Conservation (phyloP, 1,139 yeast genomes). For the Geotrichum europaeum region DNA sequence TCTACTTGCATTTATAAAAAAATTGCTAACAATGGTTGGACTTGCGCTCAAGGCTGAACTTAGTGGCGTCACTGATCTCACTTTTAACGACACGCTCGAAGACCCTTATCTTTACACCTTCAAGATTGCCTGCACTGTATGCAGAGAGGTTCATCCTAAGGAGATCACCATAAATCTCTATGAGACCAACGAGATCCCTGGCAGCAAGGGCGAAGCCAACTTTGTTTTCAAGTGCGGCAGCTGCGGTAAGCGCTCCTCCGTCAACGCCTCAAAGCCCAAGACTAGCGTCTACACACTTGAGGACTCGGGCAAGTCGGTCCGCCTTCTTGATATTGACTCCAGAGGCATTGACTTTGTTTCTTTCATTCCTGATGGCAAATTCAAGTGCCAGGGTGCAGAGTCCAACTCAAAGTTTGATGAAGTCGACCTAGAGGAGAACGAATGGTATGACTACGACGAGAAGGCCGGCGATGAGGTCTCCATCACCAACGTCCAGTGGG, state of each 20-base stretch:
- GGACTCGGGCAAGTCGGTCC: slow-evolving; percentile 33
- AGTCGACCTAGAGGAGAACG: slow-evolving; percentile 70
- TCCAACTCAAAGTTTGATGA: slow-evolving; percentile 51
- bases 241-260: slow-evolving; percentile 50
- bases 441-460: slow-evolving; percentile 96
- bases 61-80: slow-evolving; percentile 55
- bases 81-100: slow-evolving; percentile 54
- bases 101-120: slow-evolving; percentile 71
- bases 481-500: slow-evolving; percentile 66
- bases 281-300: slow-evolving; percentile 32
- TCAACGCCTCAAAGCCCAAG: slow-evolving; percentile 12
- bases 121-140: slow-evolving; percentile 62
- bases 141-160: slow-evolving; percentile 73
- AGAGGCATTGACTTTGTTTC: slow-evolving; percentile 74
- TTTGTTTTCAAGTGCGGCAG: slow-evolving; percentile 71
- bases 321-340: slow-evolving; percentile 66
- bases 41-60: slow-evolving; percentile 57
- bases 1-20: background rate
- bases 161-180: slow-evolving; percentile 64
- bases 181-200: slow-evolving; percentile 53
- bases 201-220: slow-evolving; percentile 78
- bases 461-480: slow-evolving; percentile 75
- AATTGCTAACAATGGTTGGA: slow-evolving; percentile 34
- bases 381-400: slow-evolving; percentile 54
- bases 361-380: slow-evolving; percentile 60